A percentile compares a stretch with the other conserved stretches of the same genome.
These are phyloP conservation scores for Erodium trifolium DNA, from an alignment of 441 rosid genomes.

Conservation along the genomic window DNA sequence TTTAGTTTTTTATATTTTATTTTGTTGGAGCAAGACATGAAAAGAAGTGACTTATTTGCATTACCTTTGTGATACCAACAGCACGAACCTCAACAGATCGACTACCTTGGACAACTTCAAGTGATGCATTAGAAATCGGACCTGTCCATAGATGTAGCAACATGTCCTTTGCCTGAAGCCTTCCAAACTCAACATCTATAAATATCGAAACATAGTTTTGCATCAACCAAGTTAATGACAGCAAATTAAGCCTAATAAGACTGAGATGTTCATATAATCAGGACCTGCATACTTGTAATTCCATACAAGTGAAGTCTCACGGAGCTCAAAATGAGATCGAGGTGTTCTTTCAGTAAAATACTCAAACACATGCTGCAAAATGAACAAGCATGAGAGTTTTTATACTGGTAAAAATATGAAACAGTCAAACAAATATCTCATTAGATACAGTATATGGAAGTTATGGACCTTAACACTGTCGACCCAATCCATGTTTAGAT, in stretches of 20 bases:
- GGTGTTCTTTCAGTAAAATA: conserved; percentile 97
- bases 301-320: conserved; percentile 95
- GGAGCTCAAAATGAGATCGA: conserved; percentile 74
- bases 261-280: background rate
- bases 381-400: conserved; percentile 28
- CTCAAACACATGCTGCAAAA: conserved; percentile 79
- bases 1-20: background rate
- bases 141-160: conserved; percentile 99
- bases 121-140: conserved; percentile 96
- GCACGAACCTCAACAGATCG: conserved; percentile 96
- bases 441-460: background rate
- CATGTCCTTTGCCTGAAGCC: conserved; percentile 96
- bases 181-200: conserved; percentile 84
- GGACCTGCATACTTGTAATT: conserved; percentile 98
- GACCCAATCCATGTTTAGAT: conserved; percentile 96
- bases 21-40: background rate
- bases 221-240: background rate
- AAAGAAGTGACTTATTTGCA: background rate
- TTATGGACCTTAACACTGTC: conserved; percentile 60
- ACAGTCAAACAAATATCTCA: conserved; percentile 5
- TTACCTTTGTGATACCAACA: conserved; percentile 95
- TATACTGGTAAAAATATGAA: conserved; percentile 8
- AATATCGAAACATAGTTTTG: background rate
- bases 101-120: conserved; percentile 96
- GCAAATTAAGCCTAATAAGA: background rate